Evolutionary conservation across 1,284 basidiomycete species (phyloP).

Genomic region (Cryptococcus deneoformans): DNA sequence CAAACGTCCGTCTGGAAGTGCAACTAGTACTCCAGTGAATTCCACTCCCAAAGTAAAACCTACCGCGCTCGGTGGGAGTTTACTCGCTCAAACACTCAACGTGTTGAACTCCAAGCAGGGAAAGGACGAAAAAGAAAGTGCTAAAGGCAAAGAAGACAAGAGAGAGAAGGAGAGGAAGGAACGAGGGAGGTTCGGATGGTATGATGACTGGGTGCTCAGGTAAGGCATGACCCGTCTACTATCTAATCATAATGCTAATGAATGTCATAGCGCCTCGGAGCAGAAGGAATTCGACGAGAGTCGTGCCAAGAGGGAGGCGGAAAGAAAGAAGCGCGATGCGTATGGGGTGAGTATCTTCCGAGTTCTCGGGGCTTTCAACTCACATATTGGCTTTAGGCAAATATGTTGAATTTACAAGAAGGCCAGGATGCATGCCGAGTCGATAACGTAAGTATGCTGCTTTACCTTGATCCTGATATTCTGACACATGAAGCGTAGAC

Average conservation of each 20-base stretch:
- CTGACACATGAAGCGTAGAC: not conserved
- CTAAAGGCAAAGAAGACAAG: not conserved
- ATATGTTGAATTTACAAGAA: constrained; percentile 5
- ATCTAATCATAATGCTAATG: not conserved
- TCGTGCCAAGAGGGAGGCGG: not conserved
- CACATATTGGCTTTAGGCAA: not conserved
- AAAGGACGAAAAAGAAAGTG: constrained; percentile 4
- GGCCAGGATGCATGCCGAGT: constrained; percentile 1
- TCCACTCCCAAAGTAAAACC: not conserved
- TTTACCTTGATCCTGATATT: not conserved
- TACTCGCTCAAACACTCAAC: not conserved
- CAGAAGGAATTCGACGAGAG: not conserved
- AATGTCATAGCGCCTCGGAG: not conserved
- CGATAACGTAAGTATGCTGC: not conserved
- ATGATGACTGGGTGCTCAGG: constrained; percentile 2
- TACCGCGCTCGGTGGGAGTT: not conserved
- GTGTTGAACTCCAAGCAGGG: too few species aligned
- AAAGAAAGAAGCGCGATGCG: constrained; percentile 1
- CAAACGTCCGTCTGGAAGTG: too few species aligned
- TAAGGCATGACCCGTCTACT: not conserved
- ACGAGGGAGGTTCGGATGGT: not conserved
- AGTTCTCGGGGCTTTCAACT: not conserved
- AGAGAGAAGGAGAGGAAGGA: not conserved
- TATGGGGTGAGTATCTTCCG: not conserved
- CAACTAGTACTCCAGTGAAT: not conserved